Evolutionary conservation across 805 yeast genomes (phyloP).

Genomic region (Cyberlindnera xylosilytica): DNA sequence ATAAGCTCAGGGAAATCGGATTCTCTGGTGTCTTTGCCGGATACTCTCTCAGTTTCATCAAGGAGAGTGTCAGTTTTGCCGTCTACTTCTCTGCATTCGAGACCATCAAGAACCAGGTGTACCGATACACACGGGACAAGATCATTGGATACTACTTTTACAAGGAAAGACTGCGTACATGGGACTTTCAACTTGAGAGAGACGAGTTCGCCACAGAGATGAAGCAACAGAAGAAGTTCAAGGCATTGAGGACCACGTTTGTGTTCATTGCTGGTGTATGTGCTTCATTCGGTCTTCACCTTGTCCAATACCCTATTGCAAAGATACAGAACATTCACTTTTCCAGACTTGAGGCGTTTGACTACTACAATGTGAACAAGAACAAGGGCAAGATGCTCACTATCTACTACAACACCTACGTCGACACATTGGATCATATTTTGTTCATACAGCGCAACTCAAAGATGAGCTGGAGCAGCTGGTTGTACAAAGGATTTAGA

Average conservation of each 20-base stretch:
- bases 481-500: constrained; percentile 78
- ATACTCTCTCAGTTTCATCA: constrained; percentile 68
- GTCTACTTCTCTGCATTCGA: constrained; percentile 81
- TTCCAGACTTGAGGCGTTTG: constrained; percentile 76
- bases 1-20: constrained; percentile 71
- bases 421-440: constrained; percentile 68
- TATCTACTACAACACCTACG: constrained; percentile 70
- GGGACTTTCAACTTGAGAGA: constrained; percentile 25
- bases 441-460: constrained; percentile 52
- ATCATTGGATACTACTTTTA: constrained; percentile 42
- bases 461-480: constrained; percentile 51
- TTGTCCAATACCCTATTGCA: constrained; percentile 79
- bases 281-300: constrained; percentile 74
- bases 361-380: constrained; percentile 43
- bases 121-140: constrained; percentile 42
- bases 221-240: constrained; percentile 30
- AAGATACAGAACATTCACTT: constrained; percentile 79
- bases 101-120: constrained; percentile 67
- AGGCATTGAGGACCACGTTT: constrained; percentile 61
- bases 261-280: constrained; percentile 82
- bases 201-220: constrained; percentile 24
- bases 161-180: constrained; percentile 31
- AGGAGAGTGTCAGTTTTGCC: constrained; percentile 83
- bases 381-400: constrained; percentile 21
- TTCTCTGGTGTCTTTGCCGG: constrained; percentile 88